Base-by-base conservation (phyloP, 177 flowering plant genomes). In the Vitis hybrid region DNA sequence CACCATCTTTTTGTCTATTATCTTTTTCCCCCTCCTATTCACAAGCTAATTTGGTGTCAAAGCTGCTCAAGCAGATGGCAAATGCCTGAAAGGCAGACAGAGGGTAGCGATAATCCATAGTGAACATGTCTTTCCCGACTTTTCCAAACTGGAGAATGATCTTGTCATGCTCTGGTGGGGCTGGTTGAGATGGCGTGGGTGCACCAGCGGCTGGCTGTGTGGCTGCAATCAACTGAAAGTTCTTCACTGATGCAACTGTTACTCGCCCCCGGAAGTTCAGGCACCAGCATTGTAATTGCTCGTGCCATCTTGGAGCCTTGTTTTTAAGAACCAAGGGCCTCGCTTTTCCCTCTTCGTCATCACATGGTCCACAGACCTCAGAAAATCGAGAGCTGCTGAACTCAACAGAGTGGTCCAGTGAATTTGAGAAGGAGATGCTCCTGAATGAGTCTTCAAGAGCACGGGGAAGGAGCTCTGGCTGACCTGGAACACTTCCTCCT, bases 31-130 rank as follows among this genome's bases (percentile, higher is more conserved):
- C 50, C 39, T 34, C 62, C 65, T 82, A 82, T 79, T 82, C 84
- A 82, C 84, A 82, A 67, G 82, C 84, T 75, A 77, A 68, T 73
- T 82, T 82, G 56, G 84, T 82, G 71, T 82, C 84, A 62, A 82
- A 82, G 80, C 84, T 82, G 73, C 84, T 82, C 70, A 82, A 65
- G 76, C 86, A 83, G 19, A 83, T 83, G 0, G 86, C 86, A 65
- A 83, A 83, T 8, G 86, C 86, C 69, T 83, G 86, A 62, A 81
- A 82, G 16, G 84, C 84, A 31, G 84, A 82, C 4, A 82, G 64
- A 7, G 84, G 84, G 49, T 83, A 83, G 2, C 86, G 67, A 66
- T 83, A 83, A 60, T 83, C 86, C 86, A 83, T 83, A 8, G 84
- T 82, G 73, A 82, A 82, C 74, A 82, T 76, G 59, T 82, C 84